Evolutionary conservation across 1,139 yeast species (phyloP).

Genomic region (Pichia sp.): DNA sequence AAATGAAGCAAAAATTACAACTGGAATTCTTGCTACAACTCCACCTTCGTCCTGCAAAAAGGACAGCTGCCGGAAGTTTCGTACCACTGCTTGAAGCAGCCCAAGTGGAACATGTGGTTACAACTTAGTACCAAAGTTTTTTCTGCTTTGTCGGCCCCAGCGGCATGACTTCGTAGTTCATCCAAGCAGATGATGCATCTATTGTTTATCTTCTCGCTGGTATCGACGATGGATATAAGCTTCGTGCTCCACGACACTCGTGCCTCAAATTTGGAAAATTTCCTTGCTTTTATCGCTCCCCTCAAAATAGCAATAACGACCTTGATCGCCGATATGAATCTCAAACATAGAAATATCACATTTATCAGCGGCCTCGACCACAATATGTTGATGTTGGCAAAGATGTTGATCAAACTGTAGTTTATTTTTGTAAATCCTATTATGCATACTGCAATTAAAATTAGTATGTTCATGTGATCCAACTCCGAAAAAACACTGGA

Average conservation of each 20-base stretch:
- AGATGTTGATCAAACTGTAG: slow-evolving; percentile 9
- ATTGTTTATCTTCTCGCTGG: slow-evolving; percentile 18
- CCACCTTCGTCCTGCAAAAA: slow-evolving; percentile 36
- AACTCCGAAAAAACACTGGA: slow-evolving; percentile 22
- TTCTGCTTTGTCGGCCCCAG: not conserved
- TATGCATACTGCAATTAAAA: slow-evolving; percentile 19
- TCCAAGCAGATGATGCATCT: slow-evolving; percentile 27
- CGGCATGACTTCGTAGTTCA: slow-evolving; percentile 7
- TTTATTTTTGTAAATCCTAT: slow-evolving; percentile 18
- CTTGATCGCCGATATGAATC: slow-evolving; percentile 21
- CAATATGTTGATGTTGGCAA: slow-evolving; percentile 12
- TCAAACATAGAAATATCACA: slow-evolving; percentile 19
- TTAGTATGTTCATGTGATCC: slow-evolving; percentile 22
- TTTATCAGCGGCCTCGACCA: slow-evolving; percentile 18
- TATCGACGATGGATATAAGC: not conserved
- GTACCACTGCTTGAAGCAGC: slow-evolving; percentile 46
- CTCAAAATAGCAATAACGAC: slow-evolving; percentile 22
- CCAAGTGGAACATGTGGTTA: slow-evolving; percentile 43
- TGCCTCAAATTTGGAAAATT: slow-evolving; percentile 20
- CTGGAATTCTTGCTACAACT: not conserved
- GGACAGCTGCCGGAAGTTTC: slow-evolving; percentile 44
- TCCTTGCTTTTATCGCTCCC: slow-evolving; percentile 23
- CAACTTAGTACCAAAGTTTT: slow-evolving; percentile 34
- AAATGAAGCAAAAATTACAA: not conserved
- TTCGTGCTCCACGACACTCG: slow-evolving; percentile 15